Evolutionary conservation across 306 rosid species (phyloP).

Genomic region (Biancaea sappan): DNA sequence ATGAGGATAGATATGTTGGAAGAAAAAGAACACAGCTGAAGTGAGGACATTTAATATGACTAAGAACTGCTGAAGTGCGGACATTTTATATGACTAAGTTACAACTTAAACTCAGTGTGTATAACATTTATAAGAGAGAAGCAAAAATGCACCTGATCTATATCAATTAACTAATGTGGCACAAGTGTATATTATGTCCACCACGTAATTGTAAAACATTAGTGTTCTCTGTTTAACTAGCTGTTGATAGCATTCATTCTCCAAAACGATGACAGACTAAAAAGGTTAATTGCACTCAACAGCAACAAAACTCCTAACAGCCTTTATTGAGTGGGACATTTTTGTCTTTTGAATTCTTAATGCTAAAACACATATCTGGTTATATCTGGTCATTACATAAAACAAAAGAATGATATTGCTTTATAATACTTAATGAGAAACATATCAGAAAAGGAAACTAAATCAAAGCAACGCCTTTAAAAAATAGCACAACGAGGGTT

Average conservation of each 20-base stretch:
- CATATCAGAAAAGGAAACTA: slow-evolving; percentile 22
- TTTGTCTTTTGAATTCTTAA: background rate
- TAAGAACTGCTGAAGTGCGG: slow-evolving; percentile 9
- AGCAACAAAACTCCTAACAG: slow-evolving; percentile 5
- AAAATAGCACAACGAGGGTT: slow-evolving; percentile 16
- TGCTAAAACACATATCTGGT: background rate
- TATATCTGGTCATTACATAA: slow-evolving; percentile 4
- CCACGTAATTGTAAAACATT: slow-evolving; percentile 21
- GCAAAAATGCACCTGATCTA: slow-evolving; percentile 9
- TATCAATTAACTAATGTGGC: slow-evolving; percentile 15
- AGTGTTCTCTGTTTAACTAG: slow-evolving; percentile 14
- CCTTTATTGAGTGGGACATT: slow-evolving; percentile 1
- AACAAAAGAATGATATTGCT: background rate
- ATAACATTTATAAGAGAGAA: slow-evolving; percentile 8
- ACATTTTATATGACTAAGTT: slow-evolving; percentile 18
- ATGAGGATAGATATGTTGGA: background rate
- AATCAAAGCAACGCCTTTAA: background rate
- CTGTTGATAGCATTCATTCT: slow-evolving; percentile 22
- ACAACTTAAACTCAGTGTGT: slow-evolving; percentile 19
- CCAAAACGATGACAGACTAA: slow-evolving; percentile 22
- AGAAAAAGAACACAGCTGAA: slow-evolving; percentile 13
- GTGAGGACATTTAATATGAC: slow-evolving; percentile 21
- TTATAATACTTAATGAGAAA: background rate
- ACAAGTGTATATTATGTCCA: slow-evolving; percentile 1
- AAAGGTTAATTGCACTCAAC: background rate